These are phyloP conservation scores for Geotrichum citri-aurantii DNA, from an alignment of 1,139 yeast species.

Conservation along the genomic window DNA sequence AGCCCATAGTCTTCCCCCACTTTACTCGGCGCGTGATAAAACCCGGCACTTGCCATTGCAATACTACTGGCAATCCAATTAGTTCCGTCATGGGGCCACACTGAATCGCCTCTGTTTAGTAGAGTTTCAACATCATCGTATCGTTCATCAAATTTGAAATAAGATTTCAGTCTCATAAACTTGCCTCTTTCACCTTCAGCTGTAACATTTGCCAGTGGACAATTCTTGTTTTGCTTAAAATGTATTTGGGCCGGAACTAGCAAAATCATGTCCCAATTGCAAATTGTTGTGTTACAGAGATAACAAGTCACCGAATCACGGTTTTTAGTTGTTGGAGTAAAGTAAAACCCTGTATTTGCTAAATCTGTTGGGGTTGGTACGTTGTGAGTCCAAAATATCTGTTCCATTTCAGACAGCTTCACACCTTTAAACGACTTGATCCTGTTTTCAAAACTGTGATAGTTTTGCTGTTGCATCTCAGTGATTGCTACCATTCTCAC, in stretches of 20 bases:
- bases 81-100: slow-evolving; percentile 52
- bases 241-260: slow-evolving; percentile 44
- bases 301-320: slow-evolving; percentile 56
- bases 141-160: slow-evolving; percentile 31
- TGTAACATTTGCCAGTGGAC: slow-evolving; percentile 40
- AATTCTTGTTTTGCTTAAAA: slow-evolving; percentile 42
- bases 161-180: slow-evolving; percentile 48
- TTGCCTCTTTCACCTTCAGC: slow-evolving; percentile 26
- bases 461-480: neutral
- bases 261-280: slow-evolving; percentile 35
- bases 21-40: slow-evolving; percentile 61
- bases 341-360: slow-evolving; percentile 67
- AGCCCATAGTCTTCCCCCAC: slow-evolving; percentile 54
- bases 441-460: neutral
- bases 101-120: slow-evolving; percentile 16
- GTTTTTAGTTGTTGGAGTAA: slow-evolving; percentile 40
- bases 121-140: slow-evolving; percentile 4
- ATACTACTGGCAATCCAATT: slow-evolving; percentile 41
- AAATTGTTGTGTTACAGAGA: slow-evolving; percentile 45
- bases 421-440: neutral
- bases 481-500: neutral
- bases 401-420: slow-evolving; percentile 21
- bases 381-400: slow-evolving; percentile 32
- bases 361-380: slow-evolving; percentile 34
- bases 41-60: slow-evolving; percentile 60